Percentiles rank a stretch among this genome's conserved stretches.
These are phyloP conservation scores for Termitomyces sp. DNA, from an alignment of 768 basidiomycete genomes.

Conservation along the genomic window DNA sequence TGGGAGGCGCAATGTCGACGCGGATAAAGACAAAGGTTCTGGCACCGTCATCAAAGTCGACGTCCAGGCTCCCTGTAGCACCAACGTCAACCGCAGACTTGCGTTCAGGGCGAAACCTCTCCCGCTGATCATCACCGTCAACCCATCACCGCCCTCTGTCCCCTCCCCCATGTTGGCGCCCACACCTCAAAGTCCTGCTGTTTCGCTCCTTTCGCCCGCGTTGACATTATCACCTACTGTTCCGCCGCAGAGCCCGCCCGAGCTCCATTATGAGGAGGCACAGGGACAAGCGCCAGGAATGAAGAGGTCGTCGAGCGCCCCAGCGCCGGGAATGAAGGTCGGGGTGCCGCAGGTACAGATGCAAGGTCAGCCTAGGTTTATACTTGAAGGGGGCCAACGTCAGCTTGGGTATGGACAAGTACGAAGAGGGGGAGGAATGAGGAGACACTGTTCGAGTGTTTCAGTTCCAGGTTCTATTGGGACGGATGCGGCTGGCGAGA, in stretches of 20 bases:
- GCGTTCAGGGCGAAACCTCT: not conserved
- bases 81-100: not conserved
- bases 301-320: not conserved
- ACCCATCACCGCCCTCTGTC: not conserved
- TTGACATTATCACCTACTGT: not conserved
- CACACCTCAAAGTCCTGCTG: not conserved
- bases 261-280: not conserved
- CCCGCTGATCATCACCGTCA: not conserved
- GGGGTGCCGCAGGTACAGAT: not conserved
- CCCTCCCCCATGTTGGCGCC: not conserved
- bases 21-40: not conserved
- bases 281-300: not conserved
- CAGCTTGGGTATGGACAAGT: not conserved
- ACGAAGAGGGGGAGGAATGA: not conserved
- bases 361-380: not conserved
- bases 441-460: not conserved
- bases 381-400: not conserved
- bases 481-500: not conserved
- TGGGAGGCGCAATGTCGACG: not conserved
- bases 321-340: not conserved
- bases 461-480: not conserved
- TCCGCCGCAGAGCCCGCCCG: not conserved
- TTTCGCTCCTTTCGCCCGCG: not conserved
- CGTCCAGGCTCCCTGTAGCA: not conserved
- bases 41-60: not conserved